These are phyloP conservation scores for Boletus eberwhitei DNA, from an alignment of 768 basidiomycete species.

Conservation along the genomic window DNA sequence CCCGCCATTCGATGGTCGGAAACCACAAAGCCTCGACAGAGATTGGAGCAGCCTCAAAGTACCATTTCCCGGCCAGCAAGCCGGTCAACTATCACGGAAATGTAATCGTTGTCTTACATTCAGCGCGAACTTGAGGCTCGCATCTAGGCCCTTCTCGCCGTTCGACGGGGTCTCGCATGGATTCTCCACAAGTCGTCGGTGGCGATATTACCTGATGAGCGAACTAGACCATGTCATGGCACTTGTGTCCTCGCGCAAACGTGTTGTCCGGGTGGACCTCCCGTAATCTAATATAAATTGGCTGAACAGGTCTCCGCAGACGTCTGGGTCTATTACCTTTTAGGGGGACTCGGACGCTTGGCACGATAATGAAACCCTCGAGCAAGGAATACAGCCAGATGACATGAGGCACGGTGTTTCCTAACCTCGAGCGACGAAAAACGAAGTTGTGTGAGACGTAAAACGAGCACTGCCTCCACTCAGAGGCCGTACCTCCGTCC, in stretches of 20 bases:
- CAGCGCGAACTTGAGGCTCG: not conserved
- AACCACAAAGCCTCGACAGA: not conserved
- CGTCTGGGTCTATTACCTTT: not conserved
- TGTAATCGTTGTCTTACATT: not conserved
- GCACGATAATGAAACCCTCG: not conserved
- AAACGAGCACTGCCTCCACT: not conserved
- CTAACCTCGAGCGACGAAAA: not conserved
- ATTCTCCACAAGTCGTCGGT: not conserved
- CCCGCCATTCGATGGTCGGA: not conserved
- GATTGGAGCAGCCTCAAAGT: not conserved
- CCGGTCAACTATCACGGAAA: not conserved
- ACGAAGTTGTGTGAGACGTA: not conserved
- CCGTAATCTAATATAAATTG: not conserved
- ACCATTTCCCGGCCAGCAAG: not conserved
- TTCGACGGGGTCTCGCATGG: not conserved
- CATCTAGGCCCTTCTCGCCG: not conserved
- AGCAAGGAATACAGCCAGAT: not conserved
- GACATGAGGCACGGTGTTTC: not conserved
- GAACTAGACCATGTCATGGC: not conserved
- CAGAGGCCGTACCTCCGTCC: not conserved
- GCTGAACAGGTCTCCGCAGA: not conserved
- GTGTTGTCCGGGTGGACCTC: not conserved
- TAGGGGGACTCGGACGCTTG: not conserved
- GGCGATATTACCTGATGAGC: not conserved
- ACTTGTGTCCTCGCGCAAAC: not conserved